These are phyloP conservation scores for Kodamaea kaohsiungensis DNA, from an alignment of 805 yeast species.

Conservation along the genomic window DNA sequence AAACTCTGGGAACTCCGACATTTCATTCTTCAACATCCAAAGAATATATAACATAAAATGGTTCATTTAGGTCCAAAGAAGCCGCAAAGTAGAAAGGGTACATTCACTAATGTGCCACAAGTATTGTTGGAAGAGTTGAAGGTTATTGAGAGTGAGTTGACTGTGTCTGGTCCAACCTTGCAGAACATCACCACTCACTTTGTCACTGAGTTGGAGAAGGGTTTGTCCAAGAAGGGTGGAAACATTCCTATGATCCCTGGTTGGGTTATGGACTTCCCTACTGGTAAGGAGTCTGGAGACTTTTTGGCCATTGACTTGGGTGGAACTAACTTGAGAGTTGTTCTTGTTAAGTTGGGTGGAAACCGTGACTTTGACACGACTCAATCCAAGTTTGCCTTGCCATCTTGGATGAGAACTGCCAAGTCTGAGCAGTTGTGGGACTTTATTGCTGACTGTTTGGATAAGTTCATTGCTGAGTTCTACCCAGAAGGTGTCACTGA, in stretches of 20 bases:
- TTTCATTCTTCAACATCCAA: background rate
- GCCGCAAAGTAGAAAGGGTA: conserved; percentile 76
- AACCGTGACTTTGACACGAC: conserved; percentile 79
- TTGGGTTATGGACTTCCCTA: conserved; percentile 93
- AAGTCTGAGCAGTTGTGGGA: conserved; percentile 74
- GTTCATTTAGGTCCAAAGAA: conserved; percentile 83
- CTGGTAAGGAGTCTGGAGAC: conserved; percentile 88
- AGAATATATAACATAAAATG: conserved; percentile 42
- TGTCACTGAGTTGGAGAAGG: conserved; percentile 76
- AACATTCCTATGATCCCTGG: conserved; percentile 96
- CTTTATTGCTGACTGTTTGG: conserved; percentile 82
- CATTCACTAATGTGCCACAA: conserved; percentile 62
- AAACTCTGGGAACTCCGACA: conserved; percentile 3
- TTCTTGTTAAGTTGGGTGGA: conserved; percentile 81
- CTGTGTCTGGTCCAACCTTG: conserved; percentile 61
- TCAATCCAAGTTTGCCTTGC: conserved; percentile 84
- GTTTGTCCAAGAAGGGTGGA: conserved; percentile 73
- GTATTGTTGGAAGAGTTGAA: conserved; percentile 59
- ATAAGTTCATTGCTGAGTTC: conserved; percentile 63
- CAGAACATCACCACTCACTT: conserved; percentile 73
- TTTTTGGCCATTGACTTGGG: conserved; percentile 94
- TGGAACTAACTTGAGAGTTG: conserved; percentile 95
- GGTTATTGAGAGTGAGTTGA: conserved; percentile 59
- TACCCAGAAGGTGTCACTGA: conserved; percentile 66
- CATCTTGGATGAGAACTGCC: conserved; percentile 76